A percentile compares a stretch with the other conserved stretches of the same genome.
Conservation (phyloP, 306 rosid species). For the Cucumis cinereus region DNA sequence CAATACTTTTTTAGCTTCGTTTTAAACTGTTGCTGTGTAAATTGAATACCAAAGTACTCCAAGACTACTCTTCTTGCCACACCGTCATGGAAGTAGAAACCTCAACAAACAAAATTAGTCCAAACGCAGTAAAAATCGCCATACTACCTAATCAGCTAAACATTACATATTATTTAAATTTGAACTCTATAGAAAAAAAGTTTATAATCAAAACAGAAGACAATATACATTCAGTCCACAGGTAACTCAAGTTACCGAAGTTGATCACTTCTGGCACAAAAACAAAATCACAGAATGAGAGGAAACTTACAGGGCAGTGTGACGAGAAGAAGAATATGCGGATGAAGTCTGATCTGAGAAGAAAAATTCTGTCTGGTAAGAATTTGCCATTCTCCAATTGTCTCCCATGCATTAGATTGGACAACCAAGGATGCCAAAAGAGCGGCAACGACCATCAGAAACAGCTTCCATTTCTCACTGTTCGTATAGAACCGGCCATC, state of each 20-base stretch:
- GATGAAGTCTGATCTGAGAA: conserved; percentile 75
- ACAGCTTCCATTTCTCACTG: conserved; percentile 3
- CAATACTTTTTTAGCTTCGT: neutral
- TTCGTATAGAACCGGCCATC: neutral
- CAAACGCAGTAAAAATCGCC: neutral
- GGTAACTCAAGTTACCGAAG: neutral
- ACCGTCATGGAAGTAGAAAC: neutral
- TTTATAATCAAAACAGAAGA: neutral
- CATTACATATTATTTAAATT: neutral
- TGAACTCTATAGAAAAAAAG: neutral
- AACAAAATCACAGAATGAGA: neutral
- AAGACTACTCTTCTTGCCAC: neutral
- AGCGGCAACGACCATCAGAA: neutral
- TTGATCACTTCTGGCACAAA: neutral
- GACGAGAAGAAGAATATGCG: conserved; percentile 57
- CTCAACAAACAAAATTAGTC: neutral
- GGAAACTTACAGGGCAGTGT: conserved; percentile 54
- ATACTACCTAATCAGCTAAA: neutral
- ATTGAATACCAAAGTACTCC: neutral
- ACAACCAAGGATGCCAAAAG: neutral
- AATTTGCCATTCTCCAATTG: conserved; percentile 46
- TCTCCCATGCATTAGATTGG: conserved; percentile 16
- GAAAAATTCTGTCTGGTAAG: conserved; percentile 72
- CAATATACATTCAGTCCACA: neutral
- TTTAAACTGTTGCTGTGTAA: neutral